Evolutionary conservation across 2,329 filamentous ascomycete species (phyloP).

Genomic region (Emergomyces pasteurianus): DNA sequence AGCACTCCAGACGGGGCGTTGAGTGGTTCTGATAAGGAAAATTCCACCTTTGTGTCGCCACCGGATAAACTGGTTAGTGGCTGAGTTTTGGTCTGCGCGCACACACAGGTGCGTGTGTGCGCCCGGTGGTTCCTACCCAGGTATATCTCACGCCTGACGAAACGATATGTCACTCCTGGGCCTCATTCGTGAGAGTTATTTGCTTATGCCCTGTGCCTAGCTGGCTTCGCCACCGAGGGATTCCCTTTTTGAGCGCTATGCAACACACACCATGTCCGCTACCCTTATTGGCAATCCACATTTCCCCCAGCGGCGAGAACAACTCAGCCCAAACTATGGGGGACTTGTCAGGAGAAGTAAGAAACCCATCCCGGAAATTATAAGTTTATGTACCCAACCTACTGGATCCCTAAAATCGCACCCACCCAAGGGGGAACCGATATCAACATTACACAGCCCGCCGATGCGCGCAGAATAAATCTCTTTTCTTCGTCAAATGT

Average conservation of each 20-base stretch:
- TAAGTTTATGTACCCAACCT: not conserved
- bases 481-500: not conserved
- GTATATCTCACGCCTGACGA: too few species aligned
- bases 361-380: not conserved
- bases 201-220: too few species aligned
- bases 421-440: not conserved
- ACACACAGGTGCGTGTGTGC: too few species aligned
- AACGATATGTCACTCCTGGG: too few species aligned
- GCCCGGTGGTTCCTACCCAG: too few species aligned
- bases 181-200: too few species aligned
- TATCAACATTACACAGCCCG: not conserved
- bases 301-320: too few species aligned
- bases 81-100: not conserved
- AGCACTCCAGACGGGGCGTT: not conserved
- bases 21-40: conserved; percentile 3
- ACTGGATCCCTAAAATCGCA: not conserved
- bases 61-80: not conserved
- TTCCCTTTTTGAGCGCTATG: too few species aligned
- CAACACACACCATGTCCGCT: too few species aligned
- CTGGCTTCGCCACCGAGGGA: too few species aligned
- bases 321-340: too few species aligned
- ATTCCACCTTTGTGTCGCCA: not conserved
- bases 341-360: not conserved
- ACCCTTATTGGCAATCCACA: too few species aligned
- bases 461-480: not conserved